Evolutionary conservation across 2,329 filamentous ascomycete genomes (phyloP).

Genomic region (Phoma sp.): DNA sequence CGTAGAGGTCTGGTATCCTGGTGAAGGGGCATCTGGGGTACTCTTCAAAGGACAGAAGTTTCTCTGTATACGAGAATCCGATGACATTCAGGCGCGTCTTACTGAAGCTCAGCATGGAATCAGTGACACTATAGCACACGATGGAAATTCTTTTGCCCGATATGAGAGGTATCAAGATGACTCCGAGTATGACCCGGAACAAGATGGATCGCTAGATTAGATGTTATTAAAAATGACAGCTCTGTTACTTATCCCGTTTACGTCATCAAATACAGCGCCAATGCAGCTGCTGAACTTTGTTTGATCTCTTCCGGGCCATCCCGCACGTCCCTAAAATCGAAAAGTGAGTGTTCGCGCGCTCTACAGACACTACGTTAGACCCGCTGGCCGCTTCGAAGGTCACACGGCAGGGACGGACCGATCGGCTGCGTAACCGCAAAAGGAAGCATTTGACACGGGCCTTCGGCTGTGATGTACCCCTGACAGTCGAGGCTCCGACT

Average conservation of each 20-base stretch:
- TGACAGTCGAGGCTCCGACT: neutral
- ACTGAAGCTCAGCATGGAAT: neutral
- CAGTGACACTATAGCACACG: neutral
- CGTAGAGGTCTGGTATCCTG: neutral
- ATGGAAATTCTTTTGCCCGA: neutral
- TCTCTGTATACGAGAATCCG: neutral
- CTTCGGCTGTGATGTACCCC: slow-evolving; percentile 3
- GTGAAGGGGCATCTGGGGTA: neutral
- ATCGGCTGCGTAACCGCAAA: slow-evolving; percentile 6
- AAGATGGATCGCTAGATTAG: neutral
- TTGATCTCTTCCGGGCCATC: too few species aligned
- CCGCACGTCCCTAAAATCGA: neutral
- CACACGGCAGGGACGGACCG: neutral
- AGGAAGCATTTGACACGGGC: slow-evolving; percentile 3
- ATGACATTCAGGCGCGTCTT: neutral
- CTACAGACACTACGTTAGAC: neutral
- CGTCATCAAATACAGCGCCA: too few species aligned
- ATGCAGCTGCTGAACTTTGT: too few species aligned
- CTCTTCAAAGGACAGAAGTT: neutral
- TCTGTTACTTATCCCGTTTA: too few species aligned
- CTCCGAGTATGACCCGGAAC: neutral
- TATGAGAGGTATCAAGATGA: neutral
- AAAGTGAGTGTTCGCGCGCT: too few species aligned
- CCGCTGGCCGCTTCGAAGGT: neutral
- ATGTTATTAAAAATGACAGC: neutral